phyloP scores from a whole-genome alignment of 805 yeast species.

The Candida wancherniae region DNA sequence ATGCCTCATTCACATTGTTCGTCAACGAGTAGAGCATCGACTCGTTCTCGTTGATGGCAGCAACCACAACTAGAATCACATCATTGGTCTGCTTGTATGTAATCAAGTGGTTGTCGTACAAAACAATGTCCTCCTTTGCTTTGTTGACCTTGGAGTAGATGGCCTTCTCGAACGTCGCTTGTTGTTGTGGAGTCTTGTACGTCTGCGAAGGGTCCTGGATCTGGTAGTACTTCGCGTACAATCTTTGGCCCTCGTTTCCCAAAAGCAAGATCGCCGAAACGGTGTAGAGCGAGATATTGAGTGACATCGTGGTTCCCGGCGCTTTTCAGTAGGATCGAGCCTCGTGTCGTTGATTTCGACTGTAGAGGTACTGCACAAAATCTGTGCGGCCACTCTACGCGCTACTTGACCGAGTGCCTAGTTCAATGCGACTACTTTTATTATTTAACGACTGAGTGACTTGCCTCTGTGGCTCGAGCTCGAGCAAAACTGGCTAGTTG shows the following conservation, averaged over 20 bases:
- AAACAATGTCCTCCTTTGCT: slow-evolving; percentile 71
- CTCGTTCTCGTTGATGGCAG: slow-evolving; percentile 81
- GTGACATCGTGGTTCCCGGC: slow-evolving; percentile 36
- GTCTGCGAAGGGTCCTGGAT: slow-evolving; percentile 41
- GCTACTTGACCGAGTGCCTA: no score
- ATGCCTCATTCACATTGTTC: slow-evolving; percentile 72
- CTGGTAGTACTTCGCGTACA: slow-evolving; percentile 80
- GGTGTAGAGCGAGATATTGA: slow-evolving; percentile 67
- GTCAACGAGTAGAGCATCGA: slow-evolving; percentile 69
- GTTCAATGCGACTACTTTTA: no score
- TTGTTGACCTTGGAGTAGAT: slow-evolving; percentile 75
- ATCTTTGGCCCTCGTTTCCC: slow-evolving; percentile 74
- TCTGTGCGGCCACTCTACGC: no score
- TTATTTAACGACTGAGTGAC: no score
- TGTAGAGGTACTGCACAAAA: no score
- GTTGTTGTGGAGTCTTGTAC: slow-evolving; percentile 51
- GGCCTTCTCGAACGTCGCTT: slow-evolving; percentile 68
- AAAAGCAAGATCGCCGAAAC: slow-evolving; percentile 76
- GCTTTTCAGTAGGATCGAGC: background rate
- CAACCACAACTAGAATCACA: slow-evolving; percentile 64
- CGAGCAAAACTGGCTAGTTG: no score
- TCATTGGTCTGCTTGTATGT: slow-evolving; percentile 87
- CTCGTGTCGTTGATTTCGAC: no score
- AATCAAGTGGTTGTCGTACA: slow-evolving; percentile 73
- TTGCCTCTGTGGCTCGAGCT: no score